Evolutionary conservation across 2,329 filamentous ascomycete genomes (phyloP).

Genomic region (Pseudocercospora fuligena): DNA sequence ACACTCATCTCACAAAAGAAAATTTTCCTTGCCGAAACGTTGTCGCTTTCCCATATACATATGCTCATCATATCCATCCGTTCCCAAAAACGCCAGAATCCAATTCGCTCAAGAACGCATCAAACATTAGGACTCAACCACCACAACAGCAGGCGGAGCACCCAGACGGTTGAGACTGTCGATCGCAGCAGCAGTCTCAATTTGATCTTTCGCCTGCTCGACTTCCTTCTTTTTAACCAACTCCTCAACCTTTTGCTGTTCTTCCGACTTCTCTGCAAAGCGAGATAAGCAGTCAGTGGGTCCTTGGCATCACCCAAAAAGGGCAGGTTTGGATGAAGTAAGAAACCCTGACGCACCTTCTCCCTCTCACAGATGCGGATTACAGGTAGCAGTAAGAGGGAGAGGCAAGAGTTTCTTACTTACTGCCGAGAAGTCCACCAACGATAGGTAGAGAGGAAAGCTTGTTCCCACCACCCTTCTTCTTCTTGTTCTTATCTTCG

Average conservation of each 20-base stretch:
- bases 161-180: conserved; percentile 20
- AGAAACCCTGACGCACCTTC: conserved; percentile 23
- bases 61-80: neutral
- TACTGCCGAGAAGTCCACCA: conserved; percentile 53
- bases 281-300: conserved; percentile 17
- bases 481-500: conserved; percentile 56
- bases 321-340: conserved; percentile 5
- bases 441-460: conserved; percentile 50
- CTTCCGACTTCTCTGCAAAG: neutral
- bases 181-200: conserved; percentile 19
- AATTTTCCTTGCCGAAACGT: neutral
- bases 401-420: conserved; percentile 35
- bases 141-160: conserved; percentile 16
- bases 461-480: conserved; percentile 40
- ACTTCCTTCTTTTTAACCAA: conserved; percentile 8
- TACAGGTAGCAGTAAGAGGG: conserved; percentile 18
- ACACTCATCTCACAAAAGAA: neutral
- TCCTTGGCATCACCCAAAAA: neutral
- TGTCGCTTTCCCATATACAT: neutral
- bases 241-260: conserved; percentile 12
- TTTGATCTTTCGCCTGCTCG: conserved; percentile 9
- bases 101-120: neutral
- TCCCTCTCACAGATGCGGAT: conserved; percentile 10
- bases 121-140: conserved; percentile 12
- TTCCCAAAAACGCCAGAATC: neutral